These are phyloP conservation scores for Mytilinidion resinicola DNA, from an alignment of 495 filamentous ascomycete species.

Conservation along the genomic window DNA sequence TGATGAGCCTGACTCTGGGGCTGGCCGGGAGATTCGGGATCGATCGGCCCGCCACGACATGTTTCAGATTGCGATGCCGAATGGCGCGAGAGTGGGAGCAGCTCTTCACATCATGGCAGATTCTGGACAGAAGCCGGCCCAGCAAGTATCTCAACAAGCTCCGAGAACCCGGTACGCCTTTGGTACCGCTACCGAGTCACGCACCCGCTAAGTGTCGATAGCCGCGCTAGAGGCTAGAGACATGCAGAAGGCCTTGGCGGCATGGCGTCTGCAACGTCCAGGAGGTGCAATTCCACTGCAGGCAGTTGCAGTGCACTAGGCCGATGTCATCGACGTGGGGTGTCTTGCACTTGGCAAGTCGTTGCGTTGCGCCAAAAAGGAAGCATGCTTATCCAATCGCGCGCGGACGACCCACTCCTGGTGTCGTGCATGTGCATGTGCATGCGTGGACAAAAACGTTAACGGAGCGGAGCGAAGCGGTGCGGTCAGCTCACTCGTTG, in stretches of 20 bases:
- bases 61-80: constrained; percentile 1
- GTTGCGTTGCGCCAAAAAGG: not conserved
- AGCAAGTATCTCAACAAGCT: not conserved
- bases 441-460: too few relatives aligned
- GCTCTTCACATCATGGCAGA: not conserved
- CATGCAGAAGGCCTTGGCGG: not conserved
- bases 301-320: not conserved
- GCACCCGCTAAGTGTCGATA: not conserved
- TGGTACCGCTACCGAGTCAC: constrained; percentile 1
- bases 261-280: constrained; percentile 1
- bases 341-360: not conserved
- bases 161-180: constrained; percentile 1
- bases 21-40: not conserved
- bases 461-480: too few relatives aligned
- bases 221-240: not conserved
- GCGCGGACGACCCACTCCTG: too few relatives aligned
- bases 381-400: constrained; percentile 3
- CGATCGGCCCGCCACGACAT: not conserved
- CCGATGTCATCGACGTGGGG: constrained; percentile 4
- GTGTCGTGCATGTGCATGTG: too few relatives aligned
- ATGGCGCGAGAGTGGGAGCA: not conserved
- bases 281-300: not conserved
- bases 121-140: not conserved
- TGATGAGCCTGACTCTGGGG: not conserved
- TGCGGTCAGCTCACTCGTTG: too few relatives aligned